Base-by-base conservation (phyloP, 2,329 filamentous ascomycete genomes). In the Penicillium sp. region DNA sequence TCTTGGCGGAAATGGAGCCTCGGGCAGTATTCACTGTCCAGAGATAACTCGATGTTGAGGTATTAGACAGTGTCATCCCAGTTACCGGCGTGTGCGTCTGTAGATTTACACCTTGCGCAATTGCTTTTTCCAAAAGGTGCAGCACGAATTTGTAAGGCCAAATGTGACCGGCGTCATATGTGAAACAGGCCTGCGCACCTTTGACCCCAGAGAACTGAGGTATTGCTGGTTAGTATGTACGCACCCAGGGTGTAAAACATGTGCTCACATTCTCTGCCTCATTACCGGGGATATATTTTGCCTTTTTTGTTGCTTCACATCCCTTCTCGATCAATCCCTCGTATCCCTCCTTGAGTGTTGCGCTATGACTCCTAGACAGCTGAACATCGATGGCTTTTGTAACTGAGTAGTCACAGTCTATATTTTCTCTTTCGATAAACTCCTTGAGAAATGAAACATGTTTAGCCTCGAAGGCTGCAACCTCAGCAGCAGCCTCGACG, bases 61-160 rank as follows among this genome's bases (percentile, higher is more conserved):
- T 64, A 12, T 64, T 54, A 0, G 61, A 59, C 17, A 66, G 57
- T 2, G 68, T 68, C 29, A 78, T 65, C 6, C 57, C 57, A 7
- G 60, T 61, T 2, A 77, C 82, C 1, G 79, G 75, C 2, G 83
- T 85, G 61, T 78, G 72, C 0, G 83, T 83, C 64, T 86, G 82
- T 38, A 86, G 62, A 59, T 83, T 81, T 7, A 83, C 66, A 0
- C 80, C 81, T 38, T 64, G 69, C 0, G 66, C 71, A 19, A 78
- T 74, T 8, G 83, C 67, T 0, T 90, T 80, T 69, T 90, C 85
- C 0, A 96, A 76, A 0, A 93, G 80, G 74, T 86, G 88, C 1
- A 86, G 79, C 2, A 96, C 86, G 19, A 96, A 83, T 75, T 94
- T 96, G 74, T 96, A 96, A 0, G 91, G 91, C 73, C 73, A 77